Evolutionary conservation across 2,329 filamentous ascomycete species (phyloP).

Genomic region (Clarireedia homoeocarpa): DNA sequence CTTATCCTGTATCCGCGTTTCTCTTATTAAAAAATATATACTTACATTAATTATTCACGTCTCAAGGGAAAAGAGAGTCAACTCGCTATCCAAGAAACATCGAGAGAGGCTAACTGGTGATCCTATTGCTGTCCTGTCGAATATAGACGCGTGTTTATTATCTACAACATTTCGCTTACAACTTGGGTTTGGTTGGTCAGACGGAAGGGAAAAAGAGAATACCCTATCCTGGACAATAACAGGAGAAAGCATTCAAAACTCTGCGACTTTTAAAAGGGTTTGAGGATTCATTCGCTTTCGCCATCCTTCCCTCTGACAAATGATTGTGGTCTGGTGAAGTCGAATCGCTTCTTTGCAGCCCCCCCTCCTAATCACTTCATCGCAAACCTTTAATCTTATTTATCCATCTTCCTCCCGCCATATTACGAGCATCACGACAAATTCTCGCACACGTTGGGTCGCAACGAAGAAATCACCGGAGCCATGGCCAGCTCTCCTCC

Average conservation of each 20-base stretch:
- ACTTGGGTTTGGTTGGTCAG: background rate
- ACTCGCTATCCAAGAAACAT: background rate
- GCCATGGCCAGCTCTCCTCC: constrained; percentile 64
- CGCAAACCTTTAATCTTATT: background rate
- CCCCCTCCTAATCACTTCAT: background rate
- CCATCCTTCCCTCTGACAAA: background rate
- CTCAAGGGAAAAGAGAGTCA: background rate
- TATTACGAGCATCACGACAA: too few species aligned
- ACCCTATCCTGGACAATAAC: background rate
- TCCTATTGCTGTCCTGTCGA: background rate
- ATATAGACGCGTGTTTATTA: background rate
- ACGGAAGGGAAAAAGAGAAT: background rate
- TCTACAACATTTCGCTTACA: background rate
- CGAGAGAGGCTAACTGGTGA: background rate
- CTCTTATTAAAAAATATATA: background rate
- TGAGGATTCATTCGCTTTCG: constrained; percentile 3
- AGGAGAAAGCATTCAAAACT: background rate
- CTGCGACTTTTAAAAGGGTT: background rate
- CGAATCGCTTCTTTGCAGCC: background rate
- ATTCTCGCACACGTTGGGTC: constrained; percentile 19
- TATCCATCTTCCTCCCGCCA: too few species aligned
- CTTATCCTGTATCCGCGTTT: too few species aligned
- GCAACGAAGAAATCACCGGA: constrained; percentile 24
- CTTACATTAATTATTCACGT: background rate
- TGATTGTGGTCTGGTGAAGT: background rate